phyloP scores from a whole-genome alignment of 1,139 yeast genomes.

The Blastobotrys capitulatus region DNA sequence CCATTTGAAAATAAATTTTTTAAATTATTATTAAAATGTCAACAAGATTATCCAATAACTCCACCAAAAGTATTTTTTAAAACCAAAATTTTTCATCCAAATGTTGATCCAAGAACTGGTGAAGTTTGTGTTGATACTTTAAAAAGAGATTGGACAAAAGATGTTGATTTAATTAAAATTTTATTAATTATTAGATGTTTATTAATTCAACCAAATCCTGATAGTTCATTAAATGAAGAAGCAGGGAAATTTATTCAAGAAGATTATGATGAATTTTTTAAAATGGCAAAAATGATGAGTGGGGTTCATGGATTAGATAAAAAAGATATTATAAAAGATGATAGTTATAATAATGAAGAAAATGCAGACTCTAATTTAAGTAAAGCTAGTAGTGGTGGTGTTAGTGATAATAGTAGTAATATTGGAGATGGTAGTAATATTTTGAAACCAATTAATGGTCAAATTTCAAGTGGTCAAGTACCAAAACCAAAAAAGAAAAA shows the following conservation, averaged over 20 bases:
- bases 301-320: slow-evolving; percentile 27
- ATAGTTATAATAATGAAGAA: neutral
- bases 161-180: slow-evolving; percentile 27
- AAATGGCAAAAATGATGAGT: slow-evolving; percentile 31
- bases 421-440: neutral
- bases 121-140: slow-evolving; percentile 79
- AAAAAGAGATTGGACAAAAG: slow-evolving; percentile 63
- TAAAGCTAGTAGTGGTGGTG: neutral
- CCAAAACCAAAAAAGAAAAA: slow-evolving; percentile 11
- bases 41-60: slow-evolving; percentile 51
- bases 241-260: slow-evolving; percentile 33
- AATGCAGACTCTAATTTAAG: neutral
- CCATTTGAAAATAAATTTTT: slow-evolving; percentile 53
- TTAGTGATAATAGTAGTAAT: neutral
- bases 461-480: neutral
- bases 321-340: slow-evolving; percentile 4
- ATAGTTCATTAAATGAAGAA: slow-evolving; percentile 33
- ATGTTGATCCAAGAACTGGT: slow-evolving; percentile 60
- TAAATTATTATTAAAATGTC: slow-evolving; percentile 45
- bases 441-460: slow-evolving; percentile 7
- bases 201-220: slow-evolving; percentile 34
- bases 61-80: slow-evolving; percentile 59
- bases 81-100: slow-evolving; percentile 64
- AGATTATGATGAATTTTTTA: slow-evolving; percentile 28
- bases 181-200: slow-evolving; percentile 31